These are phyloP conservation scores for Penicillium paxilli DNA, from an alignment of 495 filamentous ascomycete genomes.

Conservation along the genomic window DNA sequence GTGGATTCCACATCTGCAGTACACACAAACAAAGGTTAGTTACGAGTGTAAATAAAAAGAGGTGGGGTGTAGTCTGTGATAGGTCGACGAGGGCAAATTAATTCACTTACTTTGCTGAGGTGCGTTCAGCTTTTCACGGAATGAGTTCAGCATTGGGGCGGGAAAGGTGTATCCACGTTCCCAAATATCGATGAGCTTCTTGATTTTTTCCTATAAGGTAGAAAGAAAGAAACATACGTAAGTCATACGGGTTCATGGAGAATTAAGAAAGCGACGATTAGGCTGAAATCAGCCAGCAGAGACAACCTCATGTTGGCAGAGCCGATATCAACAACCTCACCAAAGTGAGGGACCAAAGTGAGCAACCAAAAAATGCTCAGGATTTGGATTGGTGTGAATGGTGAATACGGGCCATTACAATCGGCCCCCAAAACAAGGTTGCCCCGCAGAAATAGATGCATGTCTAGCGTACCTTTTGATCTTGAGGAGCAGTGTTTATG, in stretches of 20 bases:
- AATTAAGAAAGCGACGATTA: slow-evolving; percentile 6
- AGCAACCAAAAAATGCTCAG: too few relatives aligned
- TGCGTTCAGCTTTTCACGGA: slow-evolving; percentile 79
- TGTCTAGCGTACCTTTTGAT: slow-evolving; percentile 92
- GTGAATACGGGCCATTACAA: neutral
- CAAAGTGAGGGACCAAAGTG: neutral
- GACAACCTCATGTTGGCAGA: neutral
- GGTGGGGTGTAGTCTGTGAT: neutral
- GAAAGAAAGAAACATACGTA: slow-evolving; percentile 44
- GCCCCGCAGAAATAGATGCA: slow-evolving; percentile 17
- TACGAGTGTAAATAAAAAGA: neutral
- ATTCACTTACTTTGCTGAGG: slow-evolving; percentile 66
- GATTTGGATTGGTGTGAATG: neutral
- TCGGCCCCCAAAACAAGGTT: slow-evolving; percentile 10
- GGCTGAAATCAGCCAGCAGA: neutral
- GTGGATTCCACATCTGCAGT: slow-evolving; percentile 63
- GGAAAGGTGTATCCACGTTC: slow-evolving; percentile 94
- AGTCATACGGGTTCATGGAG: slow-evolving; percentile 45
- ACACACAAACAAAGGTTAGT: neutral
- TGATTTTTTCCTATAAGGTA: slow-evolving; percentile 85
- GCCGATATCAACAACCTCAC: neutral
- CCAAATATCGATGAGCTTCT: slow-evolving; percentile 96
- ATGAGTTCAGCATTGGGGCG: slow-evolving; percentile 71
- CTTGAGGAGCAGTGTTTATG: slow-evolving; percentile 80
- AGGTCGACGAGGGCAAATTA: too few relatives aligned